Evolutionary conservation across 2,329 filamentous ascomycete genomes (phyloP), one percentile per base, ranked within the genome.

Genomic region (Hymenoscyphus repandus): DNA sequence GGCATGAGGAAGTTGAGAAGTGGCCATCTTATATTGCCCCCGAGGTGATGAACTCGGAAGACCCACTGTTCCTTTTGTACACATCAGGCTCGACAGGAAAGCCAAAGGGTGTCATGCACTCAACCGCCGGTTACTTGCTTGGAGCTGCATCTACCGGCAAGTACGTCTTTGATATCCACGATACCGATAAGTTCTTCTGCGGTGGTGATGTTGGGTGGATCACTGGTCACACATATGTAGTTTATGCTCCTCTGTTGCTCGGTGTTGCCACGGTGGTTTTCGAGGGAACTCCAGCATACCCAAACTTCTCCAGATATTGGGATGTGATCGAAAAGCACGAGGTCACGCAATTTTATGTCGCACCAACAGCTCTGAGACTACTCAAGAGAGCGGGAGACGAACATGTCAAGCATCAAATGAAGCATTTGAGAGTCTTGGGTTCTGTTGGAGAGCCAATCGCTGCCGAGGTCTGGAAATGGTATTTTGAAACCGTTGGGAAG

Each of bases 391-490:
- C 93, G 30, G 93, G 93, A 54, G 85, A 97, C 68, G 81, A 97
- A 67, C 89, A 93, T 67, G 90, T 97, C 64, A 88, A 90, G 74
- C 83, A 86, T 65, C 75, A 90, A 67, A 93, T 99, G 88, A 86
- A 88, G 72, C 82, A 89, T 63, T 79, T 99, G 56, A 82, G 93
- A 67, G 86, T 97, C 5, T 77, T 99, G 17, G 93, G 92, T 53
- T 96, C 92, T 15, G 93, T 99, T 52, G 93, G 93, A 61, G 93
- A 99, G 75, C 93, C 93, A 36, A 99, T 99, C 64, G 92, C 93
- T 15, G 89, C 92, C 18, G 93, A 99, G 71, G 88, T 99, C 53
- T 99, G 93, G 93, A 97, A 97, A 74, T 99, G 93, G 93, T 99
- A 97, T 74, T 92, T 90, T 69, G 90, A 97, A 71, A 80, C 87